These are phyloP conservation scores for Termitomyces heimii DNA, from an alignment of 768 basidiomycete genomes.

Conservation along the genomic window DNA sequence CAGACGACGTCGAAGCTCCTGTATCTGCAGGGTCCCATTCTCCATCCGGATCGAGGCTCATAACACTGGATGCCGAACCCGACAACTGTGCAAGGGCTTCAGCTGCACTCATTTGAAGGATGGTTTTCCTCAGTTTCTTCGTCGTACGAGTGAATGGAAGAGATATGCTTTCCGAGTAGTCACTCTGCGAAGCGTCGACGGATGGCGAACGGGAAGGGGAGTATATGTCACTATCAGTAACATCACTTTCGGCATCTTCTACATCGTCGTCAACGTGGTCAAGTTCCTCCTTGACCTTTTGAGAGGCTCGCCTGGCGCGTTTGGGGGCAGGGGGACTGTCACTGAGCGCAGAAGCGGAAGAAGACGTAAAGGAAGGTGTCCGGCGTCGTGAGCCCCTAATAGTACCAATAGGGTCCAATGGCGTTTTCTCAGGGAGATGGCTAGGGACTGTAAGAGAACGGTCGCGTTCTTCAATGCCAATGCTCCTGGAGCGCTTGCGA, in stretches of 20 bases:
- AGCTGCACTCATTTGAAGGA: conserved; percentile 14
- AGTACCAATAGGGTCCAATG: neutral
- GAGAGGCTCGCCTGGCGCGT: conserved; percentile 3
- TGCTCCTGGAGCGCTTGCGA: conserved; percentile 8
- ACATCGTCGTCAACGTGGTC: neutral
- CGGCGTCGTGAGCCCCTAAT: conserved; percentile 4
- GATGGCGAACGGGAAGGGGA: conserved; percentile 17
- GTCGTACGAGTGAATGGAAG: neutral
- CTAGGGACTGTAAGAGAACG: neutral
- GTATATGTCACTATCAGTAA: conserved; percentile 14
- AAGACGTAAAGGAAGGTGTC: conserved; percentile 11
- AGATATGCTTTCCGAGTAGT: conserved; percentile 12
- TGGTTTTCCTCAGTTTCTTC: conserved; percentile 6
- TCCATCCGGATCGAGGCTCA: conserved; percentile 3
- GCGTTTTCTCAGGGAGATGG: neutral
- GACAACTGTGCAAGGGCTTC: conserved; percentile 16
- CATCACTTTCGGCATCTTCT: conserved; percentile 12
- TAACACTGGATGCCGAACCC: conserved; percentile 1
- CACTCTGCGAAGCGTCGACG: conserved; percentile 10
- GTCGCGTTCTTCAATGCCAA: neutral
- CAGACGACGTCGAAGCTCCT: neutral
- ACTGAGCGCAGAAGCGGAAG: conserved; percentile 7
- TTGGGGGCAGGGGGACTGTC: conserved; percentile 3
- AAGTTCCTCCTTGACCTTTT: neutral
- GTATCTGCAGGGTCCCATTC: conserved; percentile 3